Evolutionary conservation across 768 basidiomycete genomes (phyloP), one percentile per base, ranked within the genome.

Genomic region (Psilocybe tampanensis): DNA sequence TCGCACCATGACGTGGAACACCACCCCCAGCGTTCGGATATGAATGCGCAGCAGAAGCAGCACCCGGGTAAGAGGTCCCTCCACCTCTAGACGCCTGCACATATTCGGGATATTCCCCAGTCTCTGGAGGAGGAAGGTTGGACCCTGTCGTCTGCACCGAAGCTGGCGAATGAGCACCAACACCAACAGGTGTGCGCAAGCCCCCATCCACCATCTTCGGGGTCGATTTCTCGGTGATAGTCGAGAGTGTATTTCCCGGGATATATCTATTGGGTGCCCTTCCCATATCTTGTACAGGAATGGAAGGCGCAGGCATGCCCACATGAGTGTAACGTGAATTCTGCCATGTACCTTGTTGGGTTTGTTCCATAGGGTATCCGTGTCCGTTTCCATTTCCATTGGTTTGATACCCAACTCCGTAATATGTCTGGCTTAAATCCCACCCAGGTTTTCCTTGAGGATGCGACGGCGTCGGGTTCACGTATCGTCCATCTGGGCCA

Each of bases 181-280:
- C 47, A 11, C 47, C 47, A 5, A 33, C 29, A 17, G 47, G 47
- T 8, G 47, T 48, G 47, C 47, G 47, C 26, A 33, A 18, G 5
- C 47, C 47, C 5, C 47, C 60, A 39, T 65, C 63, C 2, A 39
- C 60, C 59, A 63, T 56, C 50, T 61, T 63, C 17, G 69, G 69
- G 18, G 69, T 69, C 44, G 66, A 68, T 45, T 61, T 66, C 55
- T 70, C 69, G 9, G 69, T 70, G 49, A 70, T 70, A 19, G 69
- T 70, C n/a, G 68, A 69, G 0, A 70, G 60, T 1, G 66, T 65
- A 29, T 61, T 58, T 2, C 65, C 68, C 1, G 66, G 66, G 18
- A 44, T 53, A 50, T 68, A 69, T 9, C 69, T 59, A 26, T 67
- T 66, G 2, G 69, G 63, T 2, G 63, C 63, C 12, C 51, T 58